A percentile compares a stretch with the other conserved stretches of the same genome.
Evolutionary conservation across 108 stramenopile species (phyloP).

Genomic region (Nitzschia palea): DNA sequence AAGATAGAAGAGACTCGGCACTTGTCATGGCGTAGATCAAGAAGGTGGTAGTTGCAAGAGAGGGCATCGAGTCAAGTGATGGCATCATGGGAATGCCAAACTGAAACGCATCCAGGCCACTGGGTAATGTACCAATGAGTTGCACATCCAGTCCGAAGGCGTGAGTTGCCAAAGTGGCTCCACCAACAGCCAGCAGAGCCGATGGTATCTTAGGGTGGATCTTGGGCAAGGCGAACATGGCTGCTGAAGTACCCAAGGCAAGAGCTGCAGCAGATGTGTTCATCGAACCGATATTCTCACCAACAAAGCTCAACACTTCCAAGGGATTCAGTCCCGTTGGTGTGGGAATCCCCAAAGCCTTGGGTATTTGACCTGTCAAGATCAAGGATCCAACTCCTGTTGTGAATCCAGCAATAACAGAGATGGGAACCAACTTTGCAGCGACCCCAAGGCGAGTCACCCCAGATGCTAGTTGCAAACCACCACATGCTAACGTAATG

Average conservation of each 20-base stretch:
- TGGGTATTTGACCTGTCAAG: conserved; percentile 33
- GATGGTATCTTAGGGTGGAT: conserved; percentile 34
- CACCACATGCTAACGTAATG: conserved; percentile 31
- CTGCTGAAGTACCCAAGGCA: conserved; percentile 26
- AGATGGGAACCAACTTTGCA: conserved; percentile 26
- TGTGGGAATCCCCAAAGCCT: conserved; percentile 28
- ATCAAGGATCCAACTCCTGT: conserved; percentile 34
- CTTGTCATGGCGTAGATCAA: conserved; percentile 44
- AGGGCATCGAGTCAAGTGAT: conserved; percentile 14
- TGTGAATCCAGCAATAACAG: conserved; percentile 37
- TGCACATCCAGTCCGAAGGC: conserved; percentile 25
- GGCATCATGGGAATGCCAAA: conserved; percentile 22
- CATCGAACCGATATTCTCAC: conserved; percentile 9
- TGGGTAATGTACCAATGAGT: conserved; percentile 25
- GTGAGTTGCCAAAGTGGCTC: conserved; percentile 31
- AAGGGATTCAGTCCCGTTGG: conserved; percentile 29
- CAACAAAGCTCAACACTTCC: conserved; percentile 23
- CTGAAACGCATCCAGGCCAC: conserved; percentile 34
- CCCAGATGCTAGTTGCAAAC: conserved; percentile 23
- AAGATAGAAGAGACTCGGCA: conserved; percentile 32
- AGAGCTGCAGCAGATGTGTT: conserved; percentile 29
- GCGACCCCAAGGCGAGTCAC: conserved; percentile 27
- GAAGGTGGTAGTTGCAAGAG: conserved; percentile 27
- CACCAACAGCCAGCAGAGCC: conserved; percentile 33
- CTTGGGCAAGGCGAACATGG: conserved; percentile 31